A percentile compares a stretch with the other conserved stretches of the same genome.
These are phyloP conservation scores for Carex cristatella DNA, from an alignment of 176 grass and related monocot genomes.

Conservation along the genomic window DNA sequence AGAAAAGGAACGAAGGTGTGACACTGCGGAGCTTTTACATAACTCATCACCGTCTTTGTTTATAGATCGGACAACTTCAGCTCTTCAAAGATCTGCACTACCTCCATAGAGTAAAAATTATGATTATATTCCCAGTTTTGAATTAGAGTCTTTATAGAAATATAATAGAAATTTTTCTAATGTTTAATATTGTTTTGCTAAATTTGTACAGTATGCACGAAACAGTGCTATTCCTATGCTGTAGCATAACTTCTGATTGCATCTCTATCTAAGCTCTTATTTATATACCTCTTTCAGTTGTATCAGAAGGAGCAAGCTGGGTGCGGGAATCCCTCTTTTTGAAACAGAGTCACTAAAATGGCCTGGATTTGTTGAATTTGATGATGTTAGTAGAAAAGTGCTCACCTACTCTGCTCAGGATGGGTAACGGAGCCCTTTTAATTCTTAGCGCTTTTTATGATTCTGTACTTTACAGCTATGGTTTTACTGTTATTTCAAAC, in stretches of 20 bases:
- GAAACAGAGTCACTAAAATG: slow-evolving; percentile 86
- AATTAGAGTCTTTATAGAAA: neutral
- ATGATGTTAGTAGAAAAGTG: slow-evolving; percentile 95
- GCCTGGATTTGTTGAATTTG: slow-evolving; percentile 97
- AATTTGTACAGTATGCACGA: neutral
- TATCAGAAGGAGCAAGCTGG: slow-evolving; percentile 78
- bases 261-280: slow-evolving; percentile 1
- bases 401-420: slow-evolving; percentile 89
- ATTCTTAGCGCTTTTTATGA: neutral
- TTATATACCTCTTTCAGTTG: slow-evolving; percentile 44
- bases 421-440: slow-evolving; percentile 38
- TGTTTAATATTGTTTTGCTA: neutral
- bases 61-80: slow-evolving; percentile 96
- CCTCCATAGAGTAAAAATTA: slow-evolving; percentile 74
- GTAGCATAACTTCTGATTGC: neutral
- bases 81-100: slow-evolving; percentile 94
- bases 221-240: neutral
- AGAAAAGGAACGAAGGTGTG: too few relatives aligned
- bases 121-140: slow-evolving; percentile 9
- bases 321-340: slow-evolving; percentile 88
- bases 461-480: neutral
- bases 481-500: neutral
- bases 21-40: too few relatives aligned
- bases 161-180: too few relatives aligned
- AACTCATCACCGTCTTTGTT: slow-evolving; percentile 94